Percentiles rank a stretch among this genome's conserved stretches.
phyloP scores from a whole-genome alignment of 148 eudicot genomes.

The Fagopyrum tataricum region DNA sequence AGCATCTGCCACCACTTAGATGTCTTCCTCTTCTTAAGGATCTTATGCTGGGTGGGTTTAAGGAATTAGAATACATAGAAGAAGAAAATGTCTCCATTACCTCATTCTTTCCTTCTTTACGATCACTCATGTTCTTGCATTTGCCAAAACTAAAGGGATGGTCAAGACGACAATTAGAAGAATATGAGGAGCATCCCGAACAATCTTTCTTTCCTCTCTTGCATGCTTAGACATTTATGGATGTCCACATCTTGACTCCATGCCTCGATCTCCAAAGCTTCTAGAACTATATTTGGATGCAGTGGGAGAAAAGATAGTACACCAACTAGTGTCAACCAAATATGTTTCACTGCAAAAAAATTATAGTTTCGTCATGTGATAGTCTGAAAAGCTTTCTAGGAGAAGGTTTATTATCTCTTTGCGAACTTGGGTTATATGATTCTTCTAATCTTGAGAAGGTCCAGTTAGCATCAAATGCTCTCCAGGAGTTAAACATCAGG shows the following conservation, averaged over 20 bases:
- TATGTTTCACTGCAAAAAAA: too few relatives aligned
- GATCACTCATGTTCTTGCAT: not conserved
- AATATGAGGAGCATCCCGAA: not conserved
- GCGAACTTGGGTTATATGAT: too few relatives aligned
- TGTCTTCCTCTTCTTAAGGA: not conserved
- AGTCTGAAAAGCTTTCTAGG: too few relatives aligned
- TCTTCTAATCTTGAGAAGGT: too few relatives aligned
- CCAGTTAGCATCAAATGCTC: too few relatives aligned
- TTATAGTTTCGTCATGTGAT: too few relatives aligned
- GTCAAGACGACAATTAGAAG: not conserved
- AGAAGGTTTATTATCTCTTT: too few relatives aligned
- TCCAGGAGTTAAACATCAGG: too few relatives aligned
- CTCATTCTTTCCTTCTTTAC: not conserved
- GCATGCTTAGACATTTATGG: not conserved
- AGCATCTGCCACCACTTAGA: not conserved
- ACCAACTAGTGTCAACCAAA: too few relatives aligned
- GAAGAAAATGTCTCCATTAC: not conserved
- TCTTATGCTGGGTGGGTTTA: not conserved
- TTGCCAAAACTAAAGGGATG: not conserved
- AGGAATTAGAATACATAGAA: not conserved
- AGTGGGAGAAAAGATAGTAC: not conserved
- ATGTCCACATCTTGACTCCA: not conserved
- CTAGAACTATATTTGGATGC: not conserved
- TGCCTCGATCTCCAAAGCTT: not conserved
- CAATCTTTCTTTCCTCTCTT: not conserved